Base-by-base conservation (phyloP, 1,284 basidiomycete species). In the Kalmanozyma brasiliensis region DNA sequence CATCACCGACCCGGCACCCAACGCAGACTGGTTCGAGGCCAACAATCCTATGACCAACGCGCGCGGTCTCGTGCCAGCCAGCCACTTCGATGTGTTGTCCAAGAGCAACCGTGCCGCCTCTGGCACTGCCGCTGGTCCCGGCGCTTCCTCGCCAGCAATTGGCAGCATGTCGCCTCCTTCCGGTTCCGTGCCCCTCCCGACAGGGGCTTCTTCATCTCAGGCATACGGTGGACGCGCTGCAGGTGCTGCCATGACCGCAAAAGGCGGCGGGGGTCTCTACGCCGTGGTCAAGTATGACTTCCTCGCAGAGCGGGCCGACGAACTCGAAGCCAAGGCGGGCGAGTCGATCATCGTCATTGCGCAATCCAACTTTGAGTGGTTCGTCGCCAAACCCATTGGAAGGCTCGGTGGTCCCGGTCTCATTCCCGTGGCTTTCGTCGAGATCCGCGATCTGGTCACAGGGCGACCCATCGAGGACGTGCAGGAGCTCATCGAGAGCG, bases 231-330 rank as follows among this genome's bases (percentile, higher is more conserved):
- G 62, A 19, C 62, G 61, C 4, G 48, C 70, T 40, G 51, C 73
- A 46, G 42, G 56, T 41, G 41, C 78, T 38, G 59, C 76, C 43
- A 43, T 76, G 53, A 51, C 73, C 40, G 46, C 61, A 56, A 56
- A 82, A 72, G 62, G 73, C 57, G 84, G 38, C 65, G 75, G 75
- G 38, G 77, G 77, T 14, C 67, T 87, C 24, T 98, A 96, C 82
- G 95, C 95, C 16, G 88, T 95, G 62, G 95, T 98, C 26, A 88
- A 94, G 74, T 95, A 98, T 82, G 94, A 98, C 80, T 98, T 98
- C 77, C 83, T 86, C 8, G 95, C 96, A 24, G 96, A 99, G 82
- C 88, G 96, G 33, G 88, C 92, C 10, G 96, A 99, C 82, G 96
- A 99, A 81, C 88, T 99, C 45, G 93, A 95, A 70, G 94, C 94